Percentiles rank a stretch among this genome's conserved stretches.
Evolutionary conservation across 2,329 filamentous ascomycete species (phyloP).

Genomic region (Paraphaeosphaeria minitans): DNA sequence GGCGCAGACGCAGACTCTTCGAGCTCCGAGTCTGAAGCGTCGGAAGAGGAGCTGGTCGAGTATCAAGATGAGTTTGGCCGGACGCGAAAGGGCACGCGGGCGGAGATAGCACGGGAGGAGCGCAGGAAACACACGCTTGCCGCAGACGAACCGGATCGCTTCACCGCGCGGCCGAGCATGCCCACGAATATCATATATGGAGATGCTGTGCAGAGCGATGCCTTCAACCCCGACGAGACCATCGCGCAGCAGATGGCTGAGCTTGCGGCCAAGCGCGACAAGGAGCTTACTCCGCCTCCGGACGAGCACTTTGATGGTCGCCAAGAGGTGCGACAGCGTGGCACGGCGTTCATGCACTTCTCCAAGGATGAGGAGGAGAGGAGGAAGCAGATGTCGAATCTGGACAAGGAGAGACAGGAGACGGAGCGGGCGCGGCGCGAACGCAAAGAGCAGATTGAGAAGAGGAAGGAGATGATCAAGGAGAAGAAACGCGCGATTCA

Average conservation of each 20-base stretch:
- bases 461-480: constrained; percentile 68
- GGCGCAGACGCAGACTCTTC: constrained; percentile 50
- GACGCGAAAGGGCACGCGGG: constrained; percentile 72
- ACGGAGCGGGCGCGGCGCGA: constrained; percentile 67
- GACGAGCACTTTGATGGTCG: constrained; percentile 84
- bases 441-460: constrained; percentile 57
- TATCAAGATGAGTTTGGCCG: constrained; percentile 93
- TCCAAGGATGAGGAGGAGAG: constrained; percentile 72
- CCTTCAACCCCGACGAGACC: constrained; percentile 76
- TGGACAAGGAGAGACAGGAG: constrained; percentile 69
- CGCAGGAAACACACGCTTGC: constrained; percentile 61
- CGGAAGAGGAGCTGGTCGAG: constrained; percentile 72
- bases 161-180: constrained; percentile 69
- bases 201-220: constrained; percentile 79
- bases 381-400: constrained; percentile 74
- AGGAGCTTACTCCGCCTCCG: constrained; percentile 78
- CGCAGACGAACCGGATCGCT: constrained; percentile 67
- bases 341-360: constrained; percentile 91
- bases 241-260: constrained; percentile 73
- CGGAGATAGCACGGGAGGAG: constrained; percentile 69
- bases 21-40: constrained; percentile 41
- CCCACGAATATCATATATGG: constrained; percentile 80
- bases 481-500: constrained; percentile 67
- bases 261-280: constrained; percentile 77
- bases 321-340: constrained; percentile 82